A percentile compares a stretch with the other conserved stretches of the same genome.
These are phyloP conservation scores for Tetrapisispora fleetii DNA, from an alignment of 805 yeast genomes.

Conservation along the genomic window DNA sequence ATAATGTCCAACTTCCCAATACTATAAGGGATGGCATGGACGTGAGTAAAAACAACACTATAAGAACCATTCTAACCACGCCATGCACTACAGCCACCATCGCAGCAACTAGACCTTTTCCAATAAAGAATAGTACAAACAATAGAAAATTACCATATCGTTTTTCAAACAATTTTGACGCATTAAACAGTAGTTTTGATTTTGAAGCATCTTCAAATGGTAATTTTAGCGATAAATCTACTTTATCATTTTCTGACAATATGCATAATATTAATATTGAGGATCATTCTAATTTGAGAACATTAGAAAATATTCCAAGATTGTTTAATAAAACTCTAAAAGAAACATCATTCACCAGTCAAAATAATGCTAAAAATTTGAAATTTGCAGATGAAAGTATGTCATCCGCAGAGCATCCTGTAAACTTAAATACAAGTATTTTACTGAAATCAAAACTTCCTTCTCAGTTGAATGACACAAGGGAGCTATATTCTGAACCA, in stretches of 20 bases:
- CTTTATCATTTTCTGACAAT: background rate
- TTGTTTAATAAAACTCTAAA: slow-evolving; percentile 6
- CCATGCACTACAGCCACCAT: slow-evolving; percentile 1
- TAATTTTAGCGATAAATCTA: background rate
- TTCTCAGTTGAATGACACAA: background rate
- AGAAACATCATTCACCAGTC: slow-evolving; percentile 1
- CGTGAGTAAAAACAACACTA: background rate
- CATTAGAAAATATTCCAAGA: slow-evolving; percentile 8
- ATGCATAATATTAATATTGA: background rate
- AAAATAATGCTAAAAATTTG: background rate
- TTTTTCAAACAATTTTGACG: background rate
- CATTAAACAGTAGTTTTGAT: slow-evolving; percentile 1
- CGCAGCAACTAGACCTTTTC: background rate
- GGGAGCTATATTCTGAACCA: slow-evolving; percentile 2
- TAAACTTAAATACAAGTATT: background rate
- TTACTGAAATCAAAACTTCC: background rate
- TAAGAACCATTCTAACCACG: background rate
- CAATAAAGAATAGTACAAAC: too few species aligned
- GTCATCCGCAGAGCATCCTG: background rate
- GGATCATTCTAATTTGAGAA: background rate
- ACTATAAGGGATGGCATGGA: background rate
- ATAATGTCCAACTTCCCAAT: background rate
- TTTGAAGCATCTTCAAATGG: background rate
- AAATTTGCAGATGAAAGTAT: background rate
- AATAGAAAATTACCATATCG: background rate